A percentile compares a stretch with the other conserved stretches of the same genome.
Conservation (phyloP, 2,329 filamentous ascomycete genomes). For the Chrysoporthe puriensis region DNA sequence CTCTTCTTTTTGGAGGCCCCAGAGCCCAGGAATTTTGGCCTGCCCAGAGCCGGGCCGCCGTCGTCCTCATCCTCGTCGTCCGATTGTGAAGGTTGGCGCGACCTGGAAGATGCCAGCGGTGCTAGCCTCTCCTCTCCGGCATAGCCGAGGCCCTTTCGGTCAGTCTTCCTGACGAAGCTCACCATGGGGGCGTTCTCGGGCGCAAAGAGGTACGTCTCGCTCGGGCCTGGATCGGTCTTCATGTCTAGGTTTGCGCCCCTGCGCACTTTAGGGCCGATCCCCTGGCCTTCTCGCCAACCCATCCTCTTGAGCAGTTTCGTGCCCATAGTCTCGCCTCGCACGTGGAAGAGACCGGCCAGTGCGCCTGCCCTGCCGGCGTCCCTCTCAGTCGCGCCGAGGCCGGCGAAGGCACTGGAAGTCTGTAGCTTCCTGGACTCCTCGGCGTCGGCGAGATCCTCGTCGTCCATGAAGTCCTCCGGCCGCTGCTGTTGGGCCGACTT, state of each 20-base stretch:
- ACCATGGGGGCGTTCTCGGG: conserved; percentile 79
- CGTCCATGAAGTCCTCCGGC: conserved; percentile 96
- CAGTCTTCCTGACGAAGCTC: conserved; percentile 64
- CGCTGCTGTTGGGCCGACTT: conserved; percentile 59
- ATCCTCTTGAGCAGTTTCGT: conserved; percentile 83
- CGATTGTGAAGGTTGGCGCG: conserved; percentile 39
- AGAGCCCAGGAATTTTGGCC: conserved; percentile 31
- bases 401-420: conserved; percentile 74
- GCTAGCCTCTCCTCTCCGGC: conserved; percentile 60
- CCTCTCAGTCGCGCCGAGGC: conserved; percentile 69
- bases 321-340: conserved; percentile 82
- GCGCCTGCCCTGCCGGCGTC: conserved; percentile 53
- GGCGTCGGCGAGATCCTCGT: conserved; percentile 88
- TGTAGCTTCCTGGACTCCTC: conserved; percentile 77
- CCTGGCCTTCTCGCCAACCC: conserved; percentile 95
- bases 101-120: conserved; percentile 36
- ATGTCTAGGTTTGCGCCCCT: conserved; percentile 71
- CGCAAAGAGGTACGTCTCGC: conserved; percentile 74
- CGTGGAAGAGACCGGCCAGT: conserved; percentile 73
- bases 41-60: conserved; percentile 32
- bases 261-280: conserved; percentile 84
- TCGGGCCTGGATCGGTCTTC: conserved; percentile 42
- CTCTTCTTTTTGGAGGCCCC: conserved; percentile 48
- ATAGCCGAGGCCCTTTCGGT: conserved; percentile 73
- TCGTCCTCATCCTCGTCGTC: conserved; percentile 50